Percentiles rank a stretch among this genome's conserved stretches.
These are phyloP conservation scores for Hypomontagnella monticulosa DNA, from an alignment of 495 filamentous ascomycete genomes.

Conservation along the genomic window DNA sequence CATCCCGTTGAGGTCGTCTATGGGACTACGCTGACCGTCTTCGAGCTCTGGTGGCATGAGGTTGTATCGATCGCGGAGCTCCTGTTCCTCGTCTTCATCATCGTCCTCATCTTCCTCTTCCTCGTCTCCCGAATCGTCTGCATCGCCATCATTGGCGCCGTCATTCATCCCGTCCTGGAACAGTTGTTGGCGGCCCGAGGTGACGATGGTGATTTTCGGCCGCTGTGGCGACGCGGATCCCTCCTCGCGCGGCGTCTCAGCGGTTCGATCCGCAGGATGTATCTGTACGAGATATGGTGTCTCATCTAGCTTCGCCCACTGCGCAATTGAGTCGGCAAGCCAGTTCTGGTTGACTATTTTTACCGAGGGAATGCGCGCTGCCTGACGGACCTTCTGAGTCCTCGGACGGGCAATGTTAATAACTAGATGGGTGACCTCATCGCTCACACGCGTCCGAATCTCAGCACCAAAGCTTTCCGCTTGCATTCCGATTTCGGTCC, in stretches of 20 bases:
- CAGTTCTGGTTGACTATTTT: conserved; percentile 92
- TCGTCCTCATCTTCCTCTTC: conserved; percentile 60
- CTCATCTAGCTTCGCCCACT: conserved; percentile 81
- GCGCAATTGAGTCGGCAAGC: conserved; percentile 81
- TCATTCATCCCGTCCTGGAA: conserved; percentile 35
- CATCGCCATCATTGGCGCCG: conserved; percentile 48
- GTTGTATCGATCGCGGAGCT: conserved; percentile 39
- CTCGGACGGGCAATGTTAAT: conserved; percentile 68
- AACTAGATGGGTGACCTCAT: conserved; percentile 62
- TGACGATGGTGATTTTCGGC: conserved; percentile 55
- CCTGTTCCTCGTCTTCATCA: conserved; percentile 57
- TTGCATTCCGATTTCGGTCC: conserved; percentile 84
- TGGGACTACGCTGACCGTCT: conserved; percentile 61
- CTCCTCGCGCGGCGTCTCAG: conserved; percentile 43
- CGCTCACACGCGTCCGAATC: conserved; percentile 64
- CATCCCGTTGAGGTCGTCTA: conserved; percentile 62
- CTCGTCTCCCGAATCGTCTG: conserved; percentile 49
- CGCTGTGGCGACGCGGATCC: conserved; percentile 46
- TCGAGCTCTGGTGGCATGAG: conserved; percentile 57
- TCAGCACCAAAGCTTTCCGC: conserved; percentile 84
- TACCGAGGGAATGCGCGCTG: conserved; percentile 73
- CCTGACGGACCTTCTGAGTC: conserved; percentile 89
- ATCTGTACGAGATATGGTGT: conserved; percentile 74
- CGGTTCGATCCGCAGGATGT: conserved; percentile 67
- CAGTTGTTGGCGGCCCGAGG: conserved; percentile 39